Percentiles rank a stretch among this genome's conserved stretches.
Evolutionary conservation across 2,329 filamentous ascomycete species (phyloP).

Genomic region (Fusarium sp.): DNA sequence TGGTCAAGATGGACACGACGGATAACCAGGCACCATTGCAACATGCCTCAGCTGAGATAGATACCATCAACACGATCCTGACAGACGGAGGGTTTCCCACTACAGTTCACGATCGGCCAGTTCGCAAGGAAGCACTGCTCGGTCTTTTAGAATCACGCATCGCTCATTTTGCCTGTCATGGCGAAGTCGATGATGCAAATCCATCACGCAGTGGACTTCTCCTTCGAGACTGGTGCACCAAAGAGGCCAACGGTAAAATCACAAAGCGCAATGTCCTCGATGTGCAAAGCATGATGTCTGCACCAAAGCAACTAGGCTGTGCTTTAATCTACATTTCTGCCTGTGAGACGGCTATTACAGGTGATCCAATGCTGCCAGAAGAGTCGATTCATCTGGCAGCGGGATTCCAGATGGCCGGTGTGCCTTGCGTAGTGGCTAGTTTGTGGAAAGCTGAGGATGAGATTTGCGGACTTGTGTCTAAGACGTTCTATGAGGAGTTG

Average conservation of each 20-base stretch:
- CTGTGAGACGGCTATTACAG: not conserved
- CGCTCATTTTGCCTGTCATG: not conserved
- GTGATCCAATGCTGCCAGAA: not conserved
- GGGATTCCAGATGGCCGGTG: not conserved
- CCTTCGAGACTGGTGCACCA: not conserved
- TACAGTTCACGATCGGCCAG: not conserved
- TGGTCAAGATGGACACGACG: not conserved
- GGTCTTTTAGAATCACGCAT: not conserved
- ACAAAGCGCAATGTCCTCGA: not conserved
- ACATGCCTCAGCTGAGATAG: not conserved
- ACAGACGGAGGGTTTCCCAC: not conserved
- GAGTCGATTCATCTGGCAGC: not conserved
- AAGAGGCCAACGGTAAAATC: not conserved
- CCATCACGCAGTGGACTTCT: not conserved
- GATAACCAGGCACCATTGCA: not conserved
- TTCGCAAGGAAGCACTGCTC: not conserved
- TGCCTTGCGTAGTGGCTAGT: not conserved
- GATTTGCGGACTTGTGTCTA: not conserved
- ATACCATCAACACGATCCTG: not conserved
- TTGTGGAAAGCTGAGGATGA: not conserved
- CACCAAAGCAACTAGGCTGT: not conserved
- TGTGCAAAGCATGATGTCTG: not conserved
- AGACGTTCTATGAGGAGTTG: not conserved
- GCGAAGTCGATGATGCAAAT: not conserved
- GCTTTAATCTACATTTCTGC: not conserved